A percentile compares a stretch with the other conserved stretches of the same genome.
Conservation (phyloP, 805 yeast species). For the Clavispora vitiphila region DNA sequence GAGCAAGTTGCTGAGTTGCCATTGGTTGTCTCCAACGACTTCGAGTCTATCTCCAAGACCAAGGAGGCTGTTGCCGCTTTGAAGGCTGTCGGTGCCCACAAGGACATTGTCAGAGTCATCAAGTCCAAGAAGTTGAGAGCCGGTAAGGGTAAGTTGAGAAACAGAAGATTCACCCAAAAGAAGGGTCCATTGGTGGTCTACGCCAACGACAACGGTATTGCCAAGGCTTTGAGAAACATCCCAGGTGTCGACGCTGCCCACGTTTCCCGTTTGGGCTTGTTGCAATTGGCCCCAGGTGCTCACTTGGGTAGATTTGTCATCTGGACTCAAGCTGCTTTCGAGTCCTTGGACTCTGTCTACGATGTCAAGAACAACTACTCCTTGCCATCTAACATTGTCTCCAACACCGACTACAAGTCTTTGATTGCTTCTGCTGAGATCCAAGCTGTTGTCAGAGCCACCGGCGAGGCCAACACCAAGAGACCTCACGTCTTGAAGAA, state of each 20-base stretch:
- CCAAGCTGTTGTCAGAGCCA: slow-evolving; percentile 95
- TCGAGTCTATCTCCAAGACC: slow-evolving; percentile 92
- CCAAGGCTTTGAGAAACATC: slow-evolving; percentile 98
- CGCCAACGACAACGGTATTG: slow-evolving; percentile 96
- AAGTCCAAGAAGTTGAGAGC: slow-evolving; percentile 99
- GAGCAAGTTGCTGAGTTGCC: slow-evolving; percentile 98
- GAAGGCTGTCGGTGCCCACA: slow-evolving; percentile 98
- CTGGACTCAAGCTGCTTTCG: slow-evolving; percentile 99
- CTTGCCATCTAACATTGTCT: slow-evolving; percentile 89
- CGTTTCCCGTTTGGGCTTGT: slow-evolving; percentile 87
- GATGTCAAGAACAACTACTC: slow-evolving; percentile 89
- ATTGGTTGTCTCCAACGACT: slow-evolving; percentile 88
- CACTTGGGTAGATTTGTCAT: slow-evolving; percentile 99
- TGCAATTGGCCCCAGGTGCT: slow-evolving; percentile 99
- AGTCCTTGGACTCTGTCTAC: slow-evolving; percentile 95
- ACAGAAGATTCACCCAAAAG: slow-evolving; percentile 99
- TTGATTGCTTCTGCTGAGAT: slow-evolving; percentile 98
- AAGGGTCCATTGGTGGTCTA: slow-evolving; percentile 99
- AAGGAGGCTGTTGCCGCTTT: slow-evolving; percentile 97
- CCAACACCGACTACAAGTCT: slow-evolving; percentile 95
- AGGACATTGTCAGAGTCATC: slow-evolving; percentile 96
- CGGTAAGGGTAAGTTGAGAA: slow-evolving; percentile 99
- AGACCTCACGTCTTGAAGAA: slow-evolving; percentile 97
- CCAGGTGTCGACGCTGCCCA: slow-evolving; percentile 99
- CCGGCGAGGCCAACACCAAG: slow-evolving; percentile 92